These are phyloP conservation scores for Cladosporium sp. DNA, from an alignment of 2,329 filamentous ascomycete species.

Conservation along the genomic window DNA sequence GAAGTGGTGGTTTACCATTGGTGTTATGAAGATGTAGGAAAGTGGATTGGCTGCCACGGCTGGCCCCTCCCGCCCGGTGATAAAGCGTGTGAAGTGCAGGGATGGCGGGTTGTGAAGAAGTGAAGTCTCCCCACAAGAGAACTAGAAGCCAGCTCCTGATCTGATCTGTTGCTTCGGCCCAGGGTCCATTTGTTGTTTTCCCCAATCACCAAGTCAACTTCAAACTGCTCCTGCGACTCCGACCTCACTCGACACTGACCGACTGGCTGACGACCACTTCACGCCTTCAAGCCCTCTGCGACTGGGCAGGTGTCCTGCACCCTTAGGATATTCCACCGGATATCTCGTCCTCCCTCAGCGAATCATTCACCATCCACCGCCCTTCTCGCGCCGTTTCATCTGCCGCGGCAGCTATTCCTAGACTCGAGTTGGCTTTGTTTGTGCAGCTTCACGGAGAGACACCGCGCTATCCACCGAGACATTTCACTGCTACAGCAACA, in stretches of 20 bases:
- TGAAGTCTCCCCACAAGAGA: background rate
- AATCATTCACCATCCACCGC: background rate
- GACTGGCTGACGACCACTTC: background rate
- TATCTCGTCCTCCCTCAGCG: background rate
- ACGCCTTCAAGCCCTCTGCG: background rate
- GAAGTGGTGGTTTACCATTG: too few relatives aligned
- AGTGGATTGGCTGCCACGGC: background rate
- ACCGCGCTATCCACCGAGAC: slow-evolving; percentile 7
- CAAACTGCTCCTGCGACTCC: background rate
- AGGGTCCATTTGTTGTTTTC: background rate
- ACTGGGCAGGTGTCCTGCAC: background rate
- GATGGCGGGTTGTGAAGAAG: background rate
- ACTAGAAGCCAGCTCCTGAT: background rate
- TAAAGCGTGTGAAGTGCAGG: background rate
- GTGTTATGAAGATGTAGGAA: background rate
- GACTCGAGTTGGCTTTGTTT: slow-evolving; percentile 5
- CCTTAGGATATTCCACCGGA: background rate
- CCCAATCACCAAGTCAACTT: background rate
- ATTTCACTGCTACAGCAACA: slow-evolving; percentile 8
- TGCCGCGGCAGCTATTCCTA: background rate
- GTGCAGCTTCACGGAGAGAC: slow-evolving; percentile 13
- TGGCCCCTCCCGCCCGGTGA: background rate
- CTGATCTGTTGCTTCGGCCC: background rate
- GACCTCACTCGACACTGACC: background rate
- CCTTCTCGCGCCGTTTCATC: slow-evolving; percentile 1